Evolutionary conservation across 2,329 filamentous ascomycete species (phyloP).

Genomic region (Fusarium albosuccineum): DNA sequence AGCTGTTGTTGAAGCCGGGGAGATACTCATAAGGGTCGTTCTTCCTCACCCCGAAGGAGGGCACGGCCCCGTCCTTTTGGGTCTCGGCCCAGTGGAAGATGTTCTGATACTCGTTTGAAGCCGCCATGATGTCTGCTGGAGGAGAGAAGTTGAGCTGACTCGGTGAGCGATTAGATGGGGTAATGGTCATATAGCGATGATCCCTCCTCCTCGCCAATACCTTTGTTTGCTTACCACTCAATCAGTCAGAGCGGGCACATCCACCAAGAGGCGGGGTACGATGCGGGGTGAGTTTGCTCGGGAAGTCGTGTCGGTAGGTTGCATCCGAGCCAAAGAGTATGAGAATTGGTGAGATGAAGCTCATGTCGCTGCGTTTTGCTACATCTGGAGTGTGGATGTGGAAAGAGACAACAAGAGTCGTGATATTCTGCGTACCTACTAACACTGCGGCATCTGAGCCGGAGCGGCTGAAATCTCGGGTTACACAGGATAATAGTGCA

Average conservation of each 20-base stretch:
- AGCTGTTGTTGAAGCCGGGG: conserved; percentile 66
- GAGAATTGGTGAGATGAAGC: too few species aligned
- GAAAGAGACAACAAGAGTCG: background rate
- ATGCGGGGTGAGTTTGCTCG: conserved; percentile 1
- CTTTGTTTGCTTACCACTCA: conserved; percentile 18
- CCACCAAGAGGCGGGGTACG: conserved; percentile 8
- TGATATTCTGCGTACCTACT: too few species aligned
- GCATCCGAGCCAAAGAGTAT: background rate
- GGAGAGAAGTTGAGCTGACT: too few species aligned
- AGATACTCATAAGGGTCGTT: conserved; percentile 65
- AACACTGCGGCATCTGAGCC: too few species aligned
- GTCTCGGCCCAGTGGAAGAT: conserved; percentile 71
- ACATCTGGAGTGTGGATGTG: background rate
- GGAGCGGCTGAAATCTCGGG: too few species aligned
- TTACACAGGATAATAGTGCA: too few species aligned
- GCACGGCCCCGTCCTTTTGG: conserved; percentile 67
- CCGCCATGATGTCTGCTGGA: conserved; percentile 10
- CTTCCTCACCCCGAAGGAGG: conserved; percentile 62
- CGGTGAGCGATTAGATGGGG: too few species aligned
- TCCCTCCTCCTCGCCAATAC: conserved; percentile 5
- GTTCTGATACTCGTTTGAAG: conserved; percentile 59
- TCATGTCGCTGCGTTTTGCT: too few species aligned
- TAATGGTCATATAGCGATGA: background rate
- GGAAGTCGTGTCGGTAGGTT: conserved; percentile 6
- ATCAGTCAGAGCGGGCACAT: conserved; percentile 26